Evolutionary conservation across 768 basidiomycete genomes (phyloP).

Genomic region (Collybia sordida): DNA sequence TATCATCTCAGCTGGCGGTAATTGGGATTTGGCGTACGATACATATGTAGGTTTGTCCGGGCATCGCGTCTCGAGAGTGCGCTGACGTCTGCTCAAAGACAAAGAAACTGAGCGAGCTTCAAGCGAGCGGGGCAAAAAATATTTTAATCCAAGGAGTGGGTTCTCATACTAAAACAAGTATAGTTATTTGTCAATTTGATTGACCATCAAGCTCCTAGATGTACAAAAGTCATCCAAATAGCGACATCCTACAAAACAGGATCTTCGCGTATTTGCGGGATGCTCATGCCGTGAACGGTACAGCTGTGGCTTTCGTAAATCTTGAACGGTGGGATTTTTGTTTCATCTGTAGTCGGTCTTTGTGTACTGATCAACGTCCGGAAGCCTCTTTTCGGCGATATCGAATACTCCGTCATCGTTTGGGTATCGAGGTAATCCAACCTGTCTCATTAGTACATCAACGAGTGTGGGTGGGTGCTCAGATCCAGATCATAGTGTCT

Average conservation of each 20-base stretch:
- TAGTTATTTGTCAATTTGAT: neutral
- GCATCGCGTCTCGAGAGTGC: neutral
- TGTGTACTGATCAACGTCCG: neutral
- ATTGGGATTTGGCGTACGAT: constrained; percentile 17
- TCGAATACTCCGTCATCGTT: constrained; percentile 20
- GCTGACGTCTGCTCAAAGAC: constrained; percentile 11
- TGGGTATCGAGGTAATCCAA: constrained; percentile 26
- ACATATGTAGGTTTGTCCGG: constrained; percentile 18
- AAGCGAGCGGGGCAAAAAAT: constrained; percentile 26
- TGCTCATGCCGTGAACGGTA: constrained; percentile 24
- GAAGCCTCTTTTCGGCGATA: constrained; percentile 24
- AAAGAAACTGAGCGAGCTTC: constrained; percentile 25
- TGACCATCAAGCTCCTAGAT: constrained; percentile 15
- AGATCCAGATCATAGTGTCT: constrained; percentile 21
- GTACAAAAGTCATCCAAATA: constrained; percentile 27
- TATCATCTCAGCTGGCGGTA: constrained; percentile 19
- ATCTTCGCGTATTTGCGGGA: constrained; percentile 24
- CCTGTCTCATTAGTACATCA: constrained; percentile 28
- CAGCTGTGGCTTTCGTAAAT: constrained; percentile 29
- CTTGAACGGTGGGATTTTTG: constrained; percentile 16
- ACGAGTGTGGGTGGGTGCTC: constrained; percentile 29
- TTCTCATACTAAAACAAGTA: neutral
- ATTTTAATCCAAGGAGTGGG: constrained; percentile 29
- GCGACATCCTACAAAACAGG: constrained; percentile 22
- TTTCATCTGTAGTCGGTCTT: neutral